Base-by-base conservation (phyloP, 768 basidiomycete genomes). In the Rhizopogon salebrosus region DNA sequence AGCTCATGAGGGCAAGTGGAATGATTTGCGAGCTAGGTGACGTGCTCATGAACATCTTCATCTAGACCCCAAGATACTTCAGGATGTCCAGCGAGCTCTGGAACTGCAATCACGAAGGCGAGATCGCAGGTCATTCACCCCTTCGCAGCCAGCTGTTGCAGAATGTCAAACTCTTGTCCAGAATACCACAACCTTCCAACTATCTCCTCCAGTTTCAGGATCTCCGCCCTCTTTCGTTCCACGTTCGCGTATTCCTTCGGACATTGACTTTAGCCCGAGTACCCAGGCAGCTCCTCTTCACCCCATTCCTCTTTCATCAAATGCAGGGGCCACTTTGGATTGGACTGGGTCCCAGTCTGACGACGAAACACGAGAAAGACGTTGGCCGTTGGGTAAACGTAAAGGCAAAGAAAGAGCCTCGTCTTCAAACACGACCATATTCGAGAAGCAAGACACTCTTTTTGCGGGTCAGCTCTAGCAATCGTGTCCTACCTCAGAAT, bases 1-100 rank as follows among this genome's bases (percentile, higher is more conserved):
- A 89, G 88, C 88, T 48, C 85, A 85, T 41, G 87, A 90, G 80
- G 88, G 88, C 77, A 76, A 72, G 74, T 70, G 22, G 48, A 54
- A 55, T 37, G 41, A 26, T 49, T n/a, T 51, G 27, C 29, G 50
- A 42, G 51, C 10, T 27, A 13, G 29, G 14, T 51, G 40, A 34
- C 36, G 10, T 51, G 18, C 31, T 23, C 37, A 42, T 66, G 49
- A 59, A 54, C 31, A 51, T 56, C 57, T 36, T 20, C 29, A 46
- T 40, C 27, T 61, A 92, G 89, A 92, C 70, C 86, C 89, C n/a
- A 77, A 77, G 58, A 85, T 92, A 56, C 65, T 91, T 49, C 87
- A 86, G 64, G 89, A 91, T 56, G 87, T 92, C 6, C 86, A 90
- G 58, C 80, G 82, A 49, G 89, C 87, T 5, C 63, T 92, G 27